Base-by-base conservation (phyloP, 352 stramenopile species). In the Phytophthora melonis region DNA sequence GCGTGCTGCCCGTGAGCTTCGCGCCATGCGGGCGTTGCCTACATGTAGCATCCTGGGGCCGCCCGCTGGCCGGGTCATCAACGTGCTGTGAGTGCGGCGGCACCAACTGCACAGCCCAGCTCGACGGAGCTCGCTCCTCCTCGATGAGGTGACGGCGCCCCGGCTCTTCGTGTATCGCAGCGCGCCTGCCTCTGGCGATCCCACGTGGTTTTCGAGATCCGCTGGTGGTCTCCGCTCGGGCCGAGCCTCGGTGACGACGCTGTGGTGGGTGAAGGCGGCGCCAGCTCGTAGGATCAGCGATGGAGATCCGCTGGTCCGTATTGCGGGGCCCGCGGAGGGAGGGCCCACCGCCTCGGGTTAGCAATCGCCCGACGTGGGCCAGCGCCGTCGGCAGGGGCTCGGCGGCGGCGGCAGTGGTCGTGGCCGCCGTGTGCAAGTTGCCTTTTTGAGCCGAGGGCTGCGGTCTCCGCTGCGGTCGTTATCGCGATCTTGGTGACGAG, bases 131-230 rank as follows among this genome's bases (percentile, higher is more conserved):
- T 71, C 68, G 55, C 63, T 67, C 63, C 21, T 21, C 1, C 14
- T 7, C 30, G 70, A 70, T 70, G 70, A 70, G 66, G 56, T 75
- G 60, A 63, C 43, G 27, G 25, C n/a, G 53, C 16, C 68, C 68
- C 47, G 73, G 68, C 68, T 74, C 69, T 69, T 62, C 13, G 60
- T 25, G 69, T 80, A 75, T 80, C 74, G 63, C 74, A 77, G 67
- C 63, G 54, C 58, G 41, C 41, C 54, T 59, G 55, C 47, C 21
- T 49, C 1, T 49, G 41, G 14, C 41, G 41, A 9, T 0, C 14
- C 7, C 67, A 80, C 53, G n/a, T 80, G 73, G 63, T 80, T 80
- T 77, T 11, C 7, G 18, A 58, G 63, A 79, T 54, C 36, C 25
- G 45, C n/a, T 16, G 62, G 64, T 56, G 65, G 67, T 73, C 67